Evolutionary conservation across 352 stramenopile genomes (phyloP).

Genomic region (Phytopythium helicoides): DNA sequence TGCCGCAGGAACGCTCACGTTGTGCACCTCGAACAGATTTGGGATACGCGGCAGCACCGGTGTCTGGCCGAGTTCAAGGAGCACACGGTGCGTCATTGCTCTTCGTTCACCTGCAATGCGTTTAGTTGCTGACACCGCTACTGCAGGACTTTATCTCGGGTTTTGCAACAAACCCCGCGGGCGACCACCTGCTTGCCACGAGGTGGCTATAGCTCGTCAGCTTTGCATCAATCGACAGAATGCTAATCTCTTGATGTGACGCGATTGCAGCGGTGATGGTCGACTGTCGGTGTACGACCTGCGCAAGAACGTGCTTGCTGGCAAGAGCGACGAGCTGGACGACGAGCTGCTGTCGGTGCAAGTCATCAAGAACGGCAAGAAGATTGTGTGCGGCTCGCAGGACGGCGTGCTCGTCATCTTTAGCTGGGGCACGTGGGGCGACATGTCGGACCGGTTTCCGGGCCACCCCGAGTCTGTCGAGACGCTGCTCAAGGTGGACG

Average conservation of each 20-base stretch:
- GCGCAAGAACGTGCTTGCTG: constrained; percentile 72
- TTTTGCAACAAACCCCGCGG: constrained; percentile 82
- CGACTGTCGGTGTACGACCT: constrained; percentile 92
- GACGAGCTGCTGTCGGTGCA: constrained; percentile 72
- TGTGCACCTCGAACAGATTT: no score
- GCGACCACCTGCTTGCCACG: constrained; percentile 87
- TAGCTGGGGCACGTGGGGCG: constrained; percentile 94
- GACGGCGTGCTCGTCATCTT: constrained; percentile 95
- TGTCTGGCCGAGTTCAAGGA: constrained; percentile 90
- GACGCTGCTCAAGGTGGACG: constrained; percentile 94
- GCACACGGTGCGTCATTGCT: constrained; percentile 70
- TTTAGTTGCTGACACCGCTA: background rate
- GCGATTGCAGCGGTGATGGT: constrained; percentile 75
- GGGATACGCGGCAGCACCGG: constrained; percentile 82
- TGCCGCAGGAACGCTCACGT: no score
- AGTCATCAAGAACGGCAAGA: constrained; percentile 89
- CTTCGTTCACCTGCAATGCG: background rate
- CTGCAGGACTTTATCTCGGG: constrained; percentile 92
- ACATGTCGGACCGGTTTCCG: constrained; percentile 95
- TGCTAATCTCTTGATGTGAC: background rate
- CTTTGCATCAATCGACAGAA: background rate
- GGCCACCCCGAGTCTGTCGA: constrained; percentile 95
- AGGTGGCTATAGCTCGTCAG: constrained; percentile 14
- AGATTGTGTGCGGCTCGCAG: constrained; percentile 94
- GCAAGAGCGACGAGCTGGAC: constrained; percentile 84